These are phyloP conservation scores for Casuarina equisetifolia DNA, from an alignment of 306 rosid species.

Conservation along the genomic window DNA sequence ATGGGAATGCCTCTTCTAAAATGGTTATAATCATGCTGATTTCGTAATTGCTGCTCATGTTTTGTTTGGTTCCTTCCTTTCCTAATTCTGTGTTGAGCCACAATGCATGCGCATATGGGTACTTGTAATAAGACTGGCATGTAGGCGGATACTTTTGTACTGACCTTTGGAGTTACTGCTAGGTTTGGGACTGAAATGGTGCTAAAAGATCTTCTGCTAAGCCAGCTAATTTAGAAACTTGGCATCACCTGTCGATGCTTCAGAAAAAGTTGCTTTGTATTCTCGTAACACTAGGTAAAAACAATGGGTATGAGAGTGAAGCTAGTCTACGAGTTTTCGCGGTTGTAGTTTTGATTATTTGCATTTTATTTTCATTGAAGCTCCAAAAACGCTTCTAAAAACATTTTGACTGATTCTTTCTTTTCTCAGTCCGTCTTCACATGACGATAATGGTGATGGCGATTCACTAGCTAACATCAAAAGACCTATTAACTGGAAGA, in stretches of 20 bases:
- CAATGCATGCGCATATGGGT: no score
- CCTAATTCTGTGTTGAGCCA: no score
- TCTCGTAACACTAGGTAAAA: no score
- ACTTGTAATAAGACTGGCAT: no score
- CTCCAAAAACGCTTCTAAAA: not conserved
- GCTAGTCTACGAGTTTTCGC: no score
- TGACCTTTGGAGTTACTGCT: no score
- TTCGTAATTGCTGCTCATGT: no score
- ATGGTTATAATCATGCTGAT: not conserved
- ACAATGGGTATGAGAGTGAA: no score
- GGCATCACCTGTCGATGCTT: not conserved
- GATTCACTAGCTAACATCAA: not conserved
- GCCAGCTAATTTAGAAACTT: not conserved
- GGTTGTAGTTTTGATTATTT: not conserved
- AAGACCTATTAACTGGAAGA: conserved; percentile 41
- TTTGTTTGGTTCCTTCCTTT: no score
- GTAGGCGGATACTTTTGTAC: no score
- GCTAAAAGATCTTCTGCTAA: not conserved
- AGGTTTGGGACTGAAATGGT: no score
- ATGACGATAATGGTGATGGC: conserved; percentile 15
- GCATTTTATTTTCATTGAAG: not conserved
- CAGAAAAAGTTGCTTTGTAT: not conserved
- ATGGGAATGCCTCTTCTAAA: not conserved
- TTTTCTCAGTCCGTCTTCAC: conserved; percentile 57
- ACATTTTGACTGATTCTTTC: conserved; percentile 14